phyloP scores from a whole-genome alignment of 495 filamentous ascomycete species.

The Aspergillus cristatus region DNA sequence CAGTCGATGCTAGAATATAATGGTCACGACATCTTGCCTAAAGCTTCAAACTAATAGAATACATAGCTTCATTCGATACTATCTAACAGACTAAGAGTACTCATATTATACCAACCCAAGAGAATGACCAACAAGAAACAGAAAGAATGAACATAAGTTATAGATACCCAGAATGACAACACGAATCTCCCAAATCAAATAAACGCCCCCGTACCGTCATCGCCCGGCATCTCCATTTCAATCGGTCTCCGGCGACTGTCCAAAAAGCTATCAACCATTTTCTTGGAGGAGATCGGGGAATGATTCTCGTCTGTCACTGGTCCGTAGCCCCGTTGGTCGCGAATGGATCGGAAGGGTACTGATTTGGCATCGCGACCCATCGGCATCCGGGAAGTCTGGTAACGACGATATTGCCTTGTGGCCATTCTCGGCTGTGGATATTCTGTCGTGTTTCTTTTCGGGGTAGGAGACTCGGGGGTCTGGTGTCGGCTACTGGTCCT shows the following conservation, averaged over 20 bases:
- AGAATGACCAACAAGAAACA: background rate
- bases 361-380: conserved; percentile 14
- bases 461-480: conserved; percentile 25
- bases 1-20: no score
- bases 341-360: conserved; percentile 23
- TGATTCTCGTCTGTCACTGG: conserved; percentile 27
- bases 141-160: background rate
- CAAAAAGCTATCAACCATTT: conserved; percentile 54
- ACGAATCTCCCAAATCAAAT: conserved; percentile 10
- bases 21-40: no score
- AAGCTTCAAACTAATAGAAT: no score
- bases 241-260: conserved; percentile 42
- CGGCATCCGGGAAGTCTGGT: conserved; percentile 25
- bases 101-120: background rate
- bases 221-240: conserved; percentile 14
- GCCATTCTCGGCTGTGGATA: conserved; percentile 15
- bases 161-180: background rate
- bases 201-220: conserved; percentile 18
- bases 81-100: no score
- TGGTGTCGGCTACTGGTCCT: conserved; percentile 14
- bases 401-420: conserved; percentile 26
- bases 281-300: conserved; percentile 39
- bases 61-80: no score
- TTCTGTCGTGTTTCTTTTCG: conserved; percentile 11
- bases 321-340: conserved; percentile 14